Base-by-base conservation (phyloP, 2,329 filamentous ascomycete species). In the Arthrobotrys sinensis region DNA sequence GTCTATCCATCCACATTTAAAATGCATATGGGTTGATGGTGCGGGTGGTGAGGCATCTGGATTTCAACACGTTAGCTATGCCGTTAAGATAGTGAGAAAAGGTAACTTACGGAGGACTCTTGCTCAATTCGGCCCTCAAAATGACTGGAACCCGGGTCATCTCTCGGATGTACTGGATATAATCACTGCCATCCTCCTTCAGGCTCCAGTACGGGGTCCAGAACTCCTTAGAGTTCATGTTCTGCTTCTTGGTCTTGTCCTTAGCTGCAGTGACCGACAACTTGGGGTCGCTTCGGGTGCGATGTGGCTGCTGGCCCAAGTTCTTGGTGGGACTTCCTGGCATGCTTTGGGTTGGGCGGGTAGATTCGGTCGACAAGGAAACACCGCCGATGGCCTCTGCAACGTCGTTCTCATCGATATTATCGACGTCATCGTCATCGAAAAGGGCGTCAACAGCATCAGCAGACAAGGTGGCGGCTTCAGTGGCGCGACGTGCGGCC, bases 131-230 rank as follows among this genome's bases (percentile, higher is more conserved):
- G 81, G 96, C 98, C 91, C 97, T 98, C 83, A 99, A 87, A 84
- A 99, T 97, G 81, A 99, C 92, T n/a, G 96, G 96, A 79, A 99
- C 92, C 81, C 95, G 89, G 50, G 93, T 95, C 94, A 99, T 97
- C 88, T 99, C 96, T 73, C 91, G 94, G 81, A 99, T 94, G 85
- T 99, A 96, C 86, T 99, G 96, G 83, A 99, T 97, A 87, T 96
- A 96, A 82, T 98, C 93, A 80, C 95, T 95, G 81, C 92, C 92
- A 85, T 97, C 93, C 85, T 99, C 95, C 65, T 96, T 89, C 81
- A 99, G 88, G 82, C 91, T 90, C 87, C 98, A 98, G 80, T 96
- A 87, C 84, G 91, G 93, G 80, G 97, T 86, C 85, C 97, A 99
- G 87, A 97, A 97, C 87, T 98, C 94, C 88, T 97, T 98, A 87